phyloP scores from a whole-genome alignment of 2,329 filamentous ascomycete species.

The Botrytis hyacinthi region DNA sequence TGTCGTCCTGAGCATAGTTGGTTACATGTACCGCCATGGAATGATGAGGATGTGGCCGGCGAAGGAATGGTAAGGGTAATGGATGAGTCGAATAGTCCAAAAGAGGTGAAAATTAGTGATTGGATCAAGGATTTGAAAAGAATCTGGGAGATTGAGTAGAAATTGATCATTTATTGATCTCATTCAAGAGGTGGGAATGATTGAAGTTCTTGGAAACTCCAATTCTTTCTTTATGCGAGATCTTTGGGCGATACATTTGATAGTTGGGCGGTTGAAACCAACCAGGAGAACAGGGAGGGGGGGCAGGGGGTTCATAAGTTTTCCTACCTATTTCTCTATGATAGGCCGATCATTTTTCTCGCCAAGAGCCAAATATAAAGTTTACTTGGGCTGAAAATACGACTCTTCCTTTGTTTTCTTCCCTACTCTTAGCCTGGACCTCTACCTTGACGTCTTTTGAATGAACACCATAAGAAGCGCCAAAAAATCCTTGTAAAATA shows the following conservation, averaged over 20 bases:
- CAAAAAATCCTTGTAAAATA: fast-evolving
- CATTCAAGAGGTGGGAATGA: neutral
- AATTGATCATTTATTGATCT: neutral
- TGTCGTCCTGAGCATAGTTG: neutral
- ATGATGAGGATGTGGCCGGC: neutral
- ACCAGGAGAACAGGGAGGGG: neutral
- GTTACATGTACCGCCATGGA: neutral
- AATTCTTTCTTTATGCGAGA: neutral
- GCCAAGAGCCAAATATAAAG: fast-evolving
- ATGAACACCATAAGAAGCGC: neutral
- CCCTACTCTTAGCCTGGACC: neutral
- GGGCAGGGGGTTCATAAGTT: neutral
- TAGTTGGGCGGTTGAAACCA: neutral
- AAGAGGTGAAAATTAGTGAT: neutral
- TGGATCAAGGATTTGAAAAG: neutral
- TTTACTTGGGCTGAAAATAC: neutral
- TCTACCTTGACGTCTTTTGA: neutral
- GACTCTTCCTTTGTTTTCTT: neutral
- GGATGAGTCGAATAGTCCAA: neutral
- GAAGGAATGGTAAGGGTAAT: neutral
- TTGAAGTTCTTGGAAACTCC: neutral
- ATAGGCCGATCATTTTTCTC: neutral
- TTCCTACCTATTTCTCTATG: neutral
- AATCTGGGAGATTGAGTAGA: neutral
- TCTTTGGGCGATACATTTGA: neutral